Evolutionary conservation across 2,329 filamentous ascomycete species (phyloP), one percentile per base, ranked within the genome.

Genomic region (Hawksworthiomyces lignivorus): DNA sequence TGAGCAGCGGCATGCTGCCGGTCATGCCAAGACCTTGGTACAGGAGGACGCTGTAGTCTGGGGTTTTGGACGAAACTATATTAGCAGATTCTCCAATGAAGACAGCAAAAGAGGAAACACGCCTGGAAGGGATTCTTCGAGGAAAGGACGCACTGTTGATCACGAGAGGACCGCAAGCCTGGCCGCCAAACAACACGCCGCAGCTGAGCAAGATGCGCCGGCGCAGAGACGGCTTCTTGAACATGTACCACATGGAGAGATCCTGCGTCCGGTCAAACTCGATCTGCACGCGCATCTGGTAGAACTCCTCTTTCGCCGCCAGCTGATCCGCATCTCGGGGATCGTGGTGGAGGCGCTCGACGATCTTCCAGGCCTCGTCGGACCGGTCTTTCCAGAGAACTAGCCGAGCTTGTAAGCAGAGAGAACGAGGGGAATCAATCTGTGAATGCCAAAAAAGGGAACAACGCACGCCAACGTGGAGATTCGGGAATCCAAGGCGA

Each of bases 221-320:
- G 2, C 64, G 56, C 43, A 69, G 68, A 1, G 64, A 46, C 5
- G 54, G 43, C 7, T 62, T 67, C 21, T 58, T 58, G 52, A 69
- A 63, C 21, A 70, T 54, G 50, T 50, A 8, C 59, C 56, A n/a
- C 49, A 57, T 11, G 46, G 52, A 29, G 52, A 48, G 22, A 50
- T 50, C 41, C 61, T 58, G 22, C 56, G 50, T 28, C 8, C 52
- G 52, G 41, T 68, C 64, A n/a, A 63, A 51, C 34, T 64, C 62
- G 38, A 62, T 53, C 48, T 70, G 67, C 43, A 63, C 62, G 47
- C 61, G 57, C 53, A 69, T 68, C 36, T 64, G 58, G 46, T 61
- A 62, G 49, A 65, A 68, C 45, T 69, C 65, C 38, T 62, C 61
- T 11, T 51, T 51, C 10, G 64, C 65, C 36, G 57, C 49, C n/a